Conservation (phyloP, 768 basidiomycete species). For the Termitomyces sp. region DNA sequence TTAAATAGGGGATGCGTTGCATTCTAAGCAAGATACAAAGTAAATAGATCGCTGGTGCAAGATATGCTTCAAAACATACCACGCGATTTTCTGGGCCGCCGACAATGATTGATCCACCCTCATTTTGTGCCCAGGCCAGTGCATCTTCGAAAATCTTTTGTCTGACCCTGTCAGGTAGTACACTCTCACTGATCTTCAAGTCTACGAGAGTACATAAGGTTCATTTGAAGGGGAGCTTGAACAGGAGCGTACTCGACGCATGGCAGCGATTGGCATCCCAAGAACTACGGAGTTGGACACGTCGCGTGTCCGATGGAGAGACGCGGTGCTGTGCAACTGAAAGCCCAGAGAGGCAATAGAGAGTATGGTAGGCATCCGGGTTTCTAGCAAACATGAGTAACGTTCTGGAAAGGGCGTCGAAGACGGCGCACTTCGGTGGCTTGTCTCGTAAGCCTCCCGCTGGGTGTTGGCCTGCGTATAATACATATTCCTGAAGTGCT, state of each 20-base stretch:
- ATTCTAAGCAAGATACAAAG: conserved; percentile 42
- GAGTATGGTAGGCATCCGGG: conserved; percentile 94
- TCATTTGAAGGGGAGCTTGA: background rate
- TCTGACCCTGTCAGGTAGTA: conserved; percentile 12
- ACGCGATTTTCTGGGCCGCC: conserved; percentile 61
- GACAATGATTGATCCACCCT: conserved; percentile 46
- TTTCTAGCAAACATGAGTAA: conserved; percentile 32
- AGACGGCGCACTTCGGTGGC: conserved; percentile 73
- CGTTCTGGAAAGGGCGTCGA: background rate
- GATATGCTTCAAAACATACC: conserved; percentile 31
- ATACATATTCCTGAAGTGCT: conserved; percentile 83
- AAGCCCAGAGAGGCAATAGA: conserved; percentile 88
- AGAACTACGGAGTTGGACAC: conserved; percentile 22
- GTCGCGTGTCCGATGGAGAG: conserved; percentile 34
- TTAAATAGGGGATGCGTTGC: conserved; percentile 80
- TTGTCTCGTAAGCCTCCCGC: conserved; percentile 91
- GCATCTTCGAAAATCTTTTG: conserved; percentile 43
- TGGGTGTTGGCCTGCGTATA: conserved; percentile 81
- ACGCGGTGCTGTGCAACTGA: conserved; percentile 85
- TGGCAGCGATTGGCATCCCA: conserved; percentile 27
- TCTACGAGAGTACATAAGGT: conserved; percentile 17
- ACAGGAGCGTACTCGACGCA: background rate
- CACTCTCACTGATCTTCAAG: conserved; percentile 29
- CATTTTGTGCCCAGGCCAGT: conserved; percentile 65
- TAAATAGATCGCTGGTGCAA: background rate